Conservation (phyloP, 2,329 filamentous ascomycete species). For the Alternaria arborescens region DNA sequence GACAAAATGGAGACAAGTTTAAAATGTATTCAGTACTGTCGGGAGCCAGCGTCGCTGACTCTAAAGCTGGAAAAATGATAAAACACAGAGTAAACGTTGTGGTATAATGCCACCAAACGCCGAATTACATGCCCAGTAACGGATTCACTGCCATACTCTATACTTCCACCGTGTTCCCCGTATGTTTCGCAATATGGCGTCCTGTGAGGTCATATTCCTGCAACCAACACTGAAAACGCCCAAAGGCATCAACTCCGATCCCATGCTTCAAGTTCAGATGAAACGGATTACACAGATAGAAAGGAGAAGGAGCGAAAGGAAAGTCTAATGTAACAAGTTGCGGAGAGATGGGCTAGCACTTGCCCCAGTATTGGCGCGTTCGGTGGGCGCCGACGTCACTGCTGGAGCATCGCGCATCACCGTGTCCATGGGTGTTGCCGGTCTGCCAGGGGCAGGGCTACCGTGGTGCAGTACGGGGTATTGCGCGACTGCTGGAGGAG, state of each 20-base stretch:
- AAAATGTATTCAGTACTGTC: neutral
- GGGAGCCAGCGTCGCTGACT: neutral
- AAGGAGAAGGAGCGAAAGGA: slow-evolving; percentile 16
- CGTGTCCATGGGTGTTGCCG: slow-evolving; percentile 47
- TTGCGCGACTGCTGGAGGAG: slow-evolving; percentile 34
- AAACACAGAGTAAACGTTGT: slow-evolving; percentile 32
- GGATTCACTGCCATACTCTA: slow-evolving; percentile 15
- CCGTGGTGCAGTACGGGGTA: slow-evolving; percentile 43
- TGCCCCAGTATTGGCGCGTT: slow-evolving; percentile 48
- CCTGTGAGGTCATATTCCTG: slow-evolving; percentile 6
- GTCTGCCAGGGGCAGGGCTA: slow-evolving; percentile 44
- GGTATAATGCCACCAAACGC: slow-evolving; percentile 44
- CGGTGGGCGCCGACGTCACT: slow-evolving; percentile 36
- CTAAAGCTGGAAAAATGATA: slow-evolving; percentile 18
- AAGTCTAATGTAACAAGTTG: slow-evolving; percentile 56
- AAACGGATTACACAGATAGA: neutral
- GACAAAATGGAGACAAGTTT: neutral
- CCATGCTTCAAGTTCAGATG: slow-evolving; percentile 21
- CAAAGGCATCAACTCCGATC: slow-evolving; percentile 31
- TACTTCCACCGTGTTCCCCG: slow-evolving; percentile 14
- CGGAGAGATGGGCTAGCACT: slow-evolving; percentile 59
- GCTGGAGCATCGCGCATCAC: slow-evolving; percentile 45
- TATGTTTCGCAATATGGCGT: slow-evolving; percentile 21
- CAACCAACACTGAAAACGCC: slow-evolving; percentile 26
- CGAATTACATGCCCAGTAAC: slow-evolving; percentile 28